phyloP scores from a whole-genome alignment of 2,329 filamentous ascomycete genomes.

The Seiridium cupressi region DNA sequence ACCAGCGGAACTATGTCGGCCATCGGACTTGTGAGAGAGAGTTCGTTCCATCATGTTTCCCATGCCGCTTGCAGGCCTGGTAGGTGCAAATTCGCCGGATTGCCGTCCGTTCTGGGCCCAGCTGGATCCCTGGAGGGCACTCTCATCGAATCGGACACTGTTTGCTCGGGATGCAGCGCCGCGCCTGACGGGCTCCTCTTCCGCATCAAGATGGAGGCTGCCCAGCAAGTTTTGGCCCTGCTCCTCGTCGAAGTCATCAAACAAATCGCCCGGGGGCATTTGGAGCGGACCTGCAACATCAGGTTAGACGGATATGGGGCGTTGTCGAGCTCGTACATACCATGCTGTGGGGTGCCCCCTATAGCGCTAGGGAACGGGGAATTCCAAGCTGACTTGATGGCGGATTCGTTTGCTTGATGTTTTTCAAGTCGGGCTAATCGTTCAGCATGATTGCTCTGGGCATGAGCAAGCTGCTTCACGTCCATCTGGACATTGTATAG shows the following conservation, averaged over 20 bases:
- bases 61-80: constrained; percentile 76
- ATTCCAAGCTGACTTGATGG: constrained; percentile 84
- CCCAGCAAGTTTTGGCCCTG: constrained; percentile 77
- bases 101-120: constrained; percentile 82
- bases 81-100: constrained; percentile 77
- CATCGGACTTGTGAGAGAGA: constrained; percentile 93
- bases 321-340: constrained; percentile 47
- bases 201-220: constrained; percentile 79
- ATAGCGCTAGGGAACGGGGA: constrained; percentile 89
- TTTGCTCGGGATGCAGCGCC: constrained; percentile 91
- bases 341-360: constrained; percentile 81
- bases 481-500: constrained; percentile 69
- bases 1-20: constrained; percentile 88
- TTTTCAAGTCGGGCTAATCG: constrained; percentile 62
- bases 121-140: constrained; percentile 81
- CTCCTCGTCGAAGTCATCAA: constrained; percentile 88
- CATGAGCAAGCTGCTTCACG: constrained; percentile 64
- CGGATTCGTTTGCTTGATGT: constrained; percentile 65
- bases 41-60: constrained; percentile 86
- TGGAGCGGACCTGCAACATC: constrained; percentile 66
- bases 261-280: constrained; percentile 78
- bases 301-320: constrained; percentile 16
- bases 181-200: constrained; percentile 81
- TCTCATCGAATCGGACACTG: constrained; percentile 96
- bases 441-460: constrained; percentile 62